phyloP scores from a whole-genome alignment of 179 eudicot species.

The Silene vulgaris region DNA sequence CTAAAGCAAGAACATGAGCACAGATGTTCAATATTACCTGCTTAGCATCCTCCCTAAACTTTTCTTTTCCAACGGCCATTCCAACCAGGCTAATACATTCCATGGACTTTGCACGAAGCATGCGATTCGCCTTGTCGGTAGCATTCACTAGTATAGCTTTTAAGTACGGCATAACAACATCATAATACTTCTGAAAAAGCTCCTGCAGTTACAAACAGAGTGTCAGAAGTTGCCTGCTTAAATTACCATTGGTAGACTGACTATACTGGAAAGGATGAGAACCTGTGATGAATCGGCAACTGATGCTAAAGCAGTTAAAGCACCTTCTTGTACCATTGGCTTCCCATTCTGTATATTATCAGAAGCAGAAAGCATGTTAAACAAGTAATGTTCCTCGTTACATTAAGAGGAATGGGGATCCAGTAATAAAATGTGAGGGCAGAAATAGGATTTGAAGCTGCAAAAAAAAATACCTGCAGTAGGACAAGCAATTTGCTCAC shows the following conservation, averaged over 20 bases:
- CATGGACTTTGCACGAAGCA: constrained; percentile 99
- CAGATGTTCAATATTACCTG: constrained; percentile 43
- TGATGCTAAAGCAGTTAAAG: constrained; percentile 96
- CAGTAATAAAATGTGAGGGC: not conserved
- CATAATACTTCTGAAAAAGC: constrained; percentile 92
- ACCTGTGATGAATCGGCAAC: constrained; percentile 99
- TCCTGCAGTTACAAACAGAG: constrained; percentile 42
- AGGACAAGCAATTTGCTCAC: constrained; percentile 88
- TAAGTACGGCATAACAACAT: constrained; percentile 94
- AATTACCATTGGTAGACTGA: not conserved
- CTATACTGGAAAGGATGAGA: constrained; percentile 3
- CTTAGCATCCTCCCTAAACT: constrained; percentile 95
- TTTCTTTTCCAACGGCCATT: constrained; percentile 99
- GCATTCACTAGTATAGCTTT: constrained; percentile 86
- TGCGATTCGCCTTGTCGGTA: constrained; percentile 87
- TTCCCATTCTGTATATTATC: constrained; percentile 67
- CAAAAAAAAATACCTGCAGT: constrained; percentile 53
- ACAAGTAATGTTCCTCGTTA: not conserved
- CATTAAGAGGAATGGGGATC: not conserved
- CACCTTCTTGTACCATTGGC: constrained; percentile 99
- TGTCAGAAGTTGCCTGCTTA: constrained; percentile 5
- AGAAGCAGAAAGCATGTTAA: constrained; percentile 6
- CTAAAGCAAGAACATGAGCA: not conserved
- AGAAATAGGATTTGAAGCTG: not conserved
- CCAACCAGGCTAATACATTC: constrained; percentile 98